phyloP scores from a whole-genome alignment of 306 rosid genomes.

The Prunus dulcis region DNA sequence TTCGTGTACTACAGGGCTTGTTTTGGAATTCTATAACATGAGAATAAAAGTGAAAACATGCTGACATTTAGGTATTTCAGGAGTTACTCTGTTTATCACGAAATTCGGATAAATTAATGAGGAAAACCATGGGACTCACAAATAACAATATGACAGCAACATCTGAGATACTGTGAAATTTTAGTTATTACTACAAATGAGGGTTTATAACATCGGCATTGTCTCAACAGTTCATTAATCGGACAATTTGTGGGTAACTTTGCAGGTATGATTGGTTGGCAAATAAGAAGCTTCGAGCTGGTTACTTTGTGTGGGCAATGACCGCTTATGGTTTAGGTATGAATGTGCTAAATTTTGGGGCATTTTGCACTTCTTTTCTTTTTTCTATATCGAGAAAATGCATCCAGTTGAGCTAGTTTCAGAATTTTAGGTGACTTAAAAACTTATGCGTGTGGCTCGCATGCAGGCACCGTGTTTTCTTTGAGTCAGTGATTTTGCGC shows the following conservation, averaged over 20 bases:
- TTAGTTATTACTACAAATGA: not conserved
- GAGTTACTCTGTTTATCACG: not conserved
- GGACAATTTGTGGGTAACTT: conserved; percentile 21
- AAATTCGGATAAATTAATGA: not conserved
- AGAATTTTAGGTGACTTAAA: not conserved
- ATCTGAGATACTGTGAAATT: not conserved
- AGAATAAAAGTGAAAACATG: not conserved
- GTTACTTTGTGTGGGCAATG: conserved; percentile 98
- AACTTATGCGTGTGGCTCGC: too few relatives aligned
- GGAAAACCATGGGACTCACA: conserved; percentile 10
- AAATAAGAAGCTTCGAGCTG: conserved; percentile 69
- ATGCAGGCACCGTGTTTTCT: too few relatives aligned
- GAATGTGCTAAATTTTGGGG: conserved; percentile 9
- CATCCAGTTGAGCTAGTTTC: conserved; percentile 5
- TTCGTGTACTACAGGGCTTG: too few relatives aligned
- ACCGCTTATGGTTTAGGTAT: conserved; percentile 96
- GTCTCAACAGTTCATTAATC: conserved; percentile 13
- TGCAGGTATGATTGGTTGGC: conserved; percentile 94
- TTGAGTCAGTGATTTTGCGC: too few relatives aligned
- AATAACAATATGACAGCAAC: not conserved
- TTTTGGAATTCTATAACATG: too few relatives aligned
- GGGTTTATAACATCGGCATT: conserved; percentile 8
- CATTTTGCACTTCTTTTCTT: not conserved
- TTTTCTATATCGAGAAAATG: not conserved
- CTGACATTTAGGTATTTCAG: not conserved